Percentiles rank a stretch among this genome's conserved stretches.
These are phyloP conservation scores for Suhomyces canberraensis DNA, from an alignment of 805 yeast genomes.

Conservation along the genomic window DNA sequence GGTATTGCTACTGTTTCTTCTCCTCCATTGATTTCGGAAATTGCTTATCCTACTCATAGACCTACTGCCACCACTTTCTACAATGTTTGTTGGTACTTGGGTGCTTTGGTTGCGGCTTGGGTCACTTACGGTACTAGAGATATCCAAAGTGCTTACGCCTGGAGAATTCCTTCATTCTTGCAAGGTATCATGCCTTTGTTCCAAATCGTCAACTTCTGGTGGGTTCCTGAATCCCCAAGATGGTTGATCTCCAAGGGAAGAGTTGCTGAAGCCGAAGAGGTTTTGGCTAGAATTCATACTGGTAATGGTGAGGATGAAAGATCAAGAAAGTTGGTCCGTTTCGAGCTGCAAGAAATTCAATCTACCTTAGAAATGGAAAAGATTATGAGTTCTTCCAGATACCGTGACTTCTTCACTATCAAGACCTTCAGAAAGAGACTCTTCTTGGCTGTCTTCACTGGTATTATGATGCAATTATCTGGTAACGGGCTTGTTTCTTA, in stretches of 20 bases:
- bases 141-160: slow-evolving; percentile 33
- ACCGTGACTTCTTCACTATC: slow-evolving; percentile 36
- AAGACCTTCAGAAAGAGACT: slow-evolving; percentile 42
- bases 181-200: slow-evolving; percentile 48
- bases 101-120: slow-evolving; percentile 54
- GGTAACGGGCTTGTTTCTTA: slow-evolving; percentile 54
- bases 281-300: slow-evolving; percentile 38
- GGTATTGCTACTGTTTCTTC: slow-evolving; percentile 41
- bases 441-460: slow-evolving; percentile 29
- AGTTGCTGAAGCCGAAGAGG: slow-evolving; percentile 23
- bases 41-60: slow-evolving; percentile 44
- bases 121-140: slow-evolving; percentile 45
- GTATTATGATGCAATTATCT: slow-evolving; percentile 42
- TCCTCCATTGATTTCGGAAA: slow-evolving; percentile 50
- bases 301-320: slow-evolving; percentile 30
- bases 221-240: slow-evolving; percentile 41
- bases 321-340: slow-evolving; percentile 15
- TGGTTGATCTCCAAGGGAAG: slow-evolving; percentile 22
- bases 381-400: slow-evolving; percentile 27
- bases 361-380: slow-evolving; percentile 38
- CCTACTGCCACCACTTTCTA: slow-evolving; percentile 33
- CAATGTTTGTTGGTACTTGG: slow-evolving; percentile 52
- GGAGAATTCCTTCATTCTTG: slow-evolving; percentile 55
- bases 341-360: slow-evolving; percentile 23
- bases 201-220: slow-evolving; percentile 34